Conservation (phyloP, 768 basidiomycete genomes). For the Leccinum pellstonianum region DNA sequence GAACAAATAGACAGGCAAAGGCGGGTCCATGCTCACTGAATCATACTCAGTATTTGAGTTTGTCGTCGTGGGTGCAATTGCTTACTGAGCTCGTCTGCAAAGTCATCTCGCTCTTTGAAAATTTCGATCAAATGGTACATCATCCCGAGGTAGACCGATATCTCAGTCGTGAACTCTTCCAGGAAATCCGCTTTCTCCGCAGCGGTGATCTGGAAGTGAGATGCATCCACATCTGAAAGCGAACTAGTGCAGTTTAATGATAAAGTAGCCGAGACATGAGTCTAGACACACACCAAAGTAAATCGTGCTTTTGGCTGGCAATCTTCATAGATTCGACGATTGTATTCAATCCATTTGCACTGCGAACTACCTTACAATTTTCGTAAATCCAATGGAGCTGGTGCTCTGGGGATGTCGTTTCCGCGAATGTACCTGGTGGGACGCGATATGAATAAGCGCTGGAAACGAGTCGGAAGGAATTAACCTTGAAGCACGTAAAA, state of each 20-base stretch:
- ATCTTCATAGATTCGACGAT: slow-evolving; percentile 90
- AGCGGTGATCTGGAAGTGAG: slow-evolving; percentile 65
- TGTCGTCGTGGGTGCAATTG: not conserved
- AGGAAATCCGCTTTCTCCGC: slow-evolving; percentile 75
- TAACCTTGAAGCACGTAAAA: slow-evolving; percentile 92
- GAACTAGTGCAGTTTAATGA: slow-evolving; percentile 44
- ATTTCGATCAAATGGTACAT: slow-evolving; percentile 93
- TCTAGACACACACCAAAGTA: slow-evolving; percentile 56
- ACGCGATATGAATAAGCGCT: slow-evolving; percentile 12
- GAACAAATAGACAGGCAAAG: slow-evolving; percentile 90
- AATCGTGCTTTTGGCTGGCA: slow-evolving; percentile 82
- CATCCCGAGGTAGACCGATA: slow-evolving; percentile 93
- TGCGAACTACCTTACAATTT: slow-evolving; percentile 84
- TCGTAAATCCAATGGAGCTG: slow-evolving; percentile 96
- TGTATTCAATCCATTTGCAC: slow-evolving; percentile 76
- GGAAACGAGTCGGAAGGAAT: not conserved
- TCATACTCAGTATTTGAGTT: slow-evolving; percentile 7
- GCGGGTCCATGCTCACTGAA: slow-evolving; percentile 92
- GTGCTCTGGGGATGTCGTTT: slow-evolving; percentile 88
- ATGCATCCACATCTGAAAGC: slow-evolving; percentile 72
- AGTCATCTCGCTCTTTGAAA: slow-evolving; percentile 90
- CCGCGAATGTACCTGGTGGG: slow-evolving; percentile 77
- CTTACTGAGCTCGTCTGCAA: slow-evolving; percentile 96
- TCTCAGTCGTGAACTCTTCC: slow-evolving; percentile 89
- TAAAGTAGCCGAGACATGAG: not conserved